Base-by-base conservation (phyloP, 352 stramenopile genomes). In the Phytopythium kandeliae region DNA sequence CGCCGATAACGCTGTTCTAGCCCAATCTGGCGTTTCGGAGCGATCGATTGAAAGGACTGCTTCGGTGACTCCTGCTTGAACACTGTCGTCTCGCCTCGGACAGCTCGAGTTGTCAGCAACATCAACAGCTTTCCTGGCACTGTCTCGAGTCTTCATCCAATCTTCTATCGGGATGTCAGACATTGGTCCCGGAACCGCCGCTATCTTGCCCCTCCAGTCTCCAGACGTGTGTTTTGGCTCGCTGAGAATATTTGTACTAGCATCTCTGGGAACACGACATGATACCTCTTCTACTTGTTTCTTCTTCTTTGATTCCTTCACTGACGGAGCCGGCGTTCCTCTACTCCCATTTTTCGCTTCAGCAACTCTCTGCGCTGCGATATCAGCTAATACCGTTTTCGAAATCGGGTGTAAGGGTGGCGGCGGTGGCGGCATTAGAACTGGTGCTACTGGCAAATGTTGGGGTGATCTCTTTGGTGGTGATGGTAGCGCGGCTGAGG, bases 131-230 rank as follows among this genome's bases (percentile, higher is more conserved):
- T 67, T 69, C 52, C 74, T 86, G 21, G 74, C 74, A 6, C 69
- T 72, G 12, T 68, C 54, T n/a, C 73, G 72, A 10, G 77, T 91
- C 33, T 64, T 47, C 77, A 91, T 91, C 79, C 79, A 91, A 2
- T 86, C 69, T 37, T 87, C 79, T 57, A 87, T 84, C 4, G 71
- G 68, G 0, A 81, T 67, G 35, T 69, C 69, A 21, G 66, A 65
- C 62, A 80, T 72, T 10, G 77, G 74, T 2, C 77, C 79, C 28
- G 74, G 71, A 3, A 65, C 66, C 11, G 69, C 60, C 12, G 71
- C 48, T 5, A 41, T 62, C 54, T 72, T 85, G 3, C 69, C 69
- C 48, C 81, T 81, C 75, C 78, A 86, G 15, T 41, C 22, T 3
- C 0, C 7, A 21, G 36, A 8, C 37, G 12, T n/a, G 26, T 21